These are phyloP conservation scores for Taxawa tesnikishii DNA, from an alignment of 2,329 filamentous ascomycete species.

Conservation along the genomic window DNA sequence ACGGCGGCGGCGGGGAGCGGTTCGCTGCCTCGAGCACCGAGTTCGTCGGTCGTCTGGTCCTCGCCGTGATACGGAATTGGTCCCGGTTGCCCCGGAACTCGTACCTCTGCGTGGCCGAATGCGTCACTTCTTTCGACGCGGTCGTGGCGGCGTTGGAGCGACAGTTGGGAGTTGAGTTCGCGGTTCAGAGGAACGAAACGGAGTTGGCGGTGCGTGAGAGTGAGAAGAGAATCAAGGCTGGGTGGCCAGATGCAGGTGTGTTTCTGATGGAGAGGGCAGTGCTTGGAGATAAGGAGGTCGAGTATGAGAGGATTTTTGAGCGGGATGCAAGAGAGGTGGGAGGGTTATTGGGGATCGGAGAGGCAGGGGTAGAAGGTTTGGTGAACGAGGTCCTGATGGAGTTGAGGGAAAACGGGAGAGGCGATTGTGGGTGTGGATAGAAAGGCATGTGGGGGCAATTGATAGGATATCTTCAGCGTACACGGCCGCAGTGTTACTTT, in stretches of 20 bases:
- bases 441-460: too few species aligned
- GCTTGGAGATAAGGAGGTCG: conserved; percentile 22
- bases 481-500: too few species aligned
- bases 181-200: conserved; percentile 18
- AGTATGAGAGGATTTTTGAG: too few species aligned
- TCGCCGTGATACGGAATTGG: conserved; percentile 18
- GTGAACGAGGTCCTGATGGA: too few species aligned
- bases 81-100: conserved; percentile 20
- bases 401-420: too few species aligned
- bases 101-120: conserved; percentile 22
- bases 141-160: conserved; percentile 18
- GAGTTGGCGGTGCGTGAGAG: conserved; percentile 24
- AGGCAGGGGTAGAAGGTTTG: too few species aligned
- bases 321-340: too few species aligned
- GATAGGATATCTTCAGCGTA: too few species aligned
- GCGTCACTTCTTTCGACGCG: conserved; percentile 20
- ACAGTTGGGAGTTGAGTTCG: conserved; percentile 17
- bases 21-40: conserved; percentile 23
- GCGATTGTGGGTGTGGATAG: too few species aligned
- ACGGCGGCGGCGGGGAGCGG: conserved; percentile 20
- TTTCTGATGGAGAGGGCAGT: conserved; percentile 25
- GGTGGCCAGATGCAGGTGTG: conserved; percentile 25
- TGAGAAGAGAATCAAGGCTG: conserved; percentile 20
- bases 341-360: too few species aligned
- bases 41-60: conserved; percentile 19